Base-by-base conservation (phyloP, 768 basidiomycete species). In the Mycena chlorophos region DNA sequence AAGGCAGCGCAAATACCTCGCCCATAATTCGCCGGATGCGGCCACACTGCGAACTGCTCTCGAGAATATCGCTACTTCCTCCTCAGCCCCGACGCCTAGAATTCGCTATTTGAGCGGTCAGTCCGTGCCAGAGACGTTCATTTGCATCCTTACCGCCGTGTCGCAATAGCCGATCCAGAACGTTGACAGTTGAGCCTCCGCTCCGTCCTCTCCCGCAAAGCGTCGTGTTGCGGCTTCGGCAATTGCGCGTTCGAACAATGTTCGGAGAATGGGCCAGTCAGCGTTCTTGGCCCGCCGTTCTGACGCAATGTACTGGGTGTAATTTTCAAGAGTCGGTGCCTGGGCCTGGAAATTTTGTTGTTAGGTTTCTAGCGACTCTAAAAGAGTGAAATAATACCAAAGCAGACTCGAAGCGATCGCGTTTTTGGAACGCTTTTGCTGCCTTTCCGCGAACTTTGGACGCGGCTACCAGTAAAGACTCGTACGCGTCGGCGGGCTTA, bases 131-230 rank as follows among this genome's bases (percentile, higher is more conserved):
- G n/a, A 6, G 30, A 13, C 23, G 47, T n/a, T n/a, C n/a, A 5
- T 25, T 12, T 25, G 19, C 12, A 13, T 5, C 67, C 84, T 28
- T 49, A 92, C 91, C 68, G 89, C 61, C 38, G 83, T 80, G 69
- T 91, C 87, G 34, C 84, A 72, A 64, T 91, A 91, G 4, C 84
- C 83, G 12, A 75, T 63, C 94, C 94, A 96, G 62, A 92, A 89
- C 22, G 75, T 60, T 17, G 79, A 75, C 54, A 92, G 68, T 0
- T 73, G 77, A 50, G 79, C 80, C 60, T 89, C 88, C 4, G 83
- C 81, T 5, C 75, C 78, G 5, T 63, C 62, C 58, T 88, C 83
- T 1, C 80, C 82, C 8, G 68, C 61, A 62, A 84, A 85, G 48
- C 81, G 73, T 29, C 78, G 70, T 63, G 75, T 83, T 3, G 85